These are phyloP conservation scores for Eucommia ulmoides DNA, from an alignment of 257 asterid species.

Conservation along the genomic window DNA sequence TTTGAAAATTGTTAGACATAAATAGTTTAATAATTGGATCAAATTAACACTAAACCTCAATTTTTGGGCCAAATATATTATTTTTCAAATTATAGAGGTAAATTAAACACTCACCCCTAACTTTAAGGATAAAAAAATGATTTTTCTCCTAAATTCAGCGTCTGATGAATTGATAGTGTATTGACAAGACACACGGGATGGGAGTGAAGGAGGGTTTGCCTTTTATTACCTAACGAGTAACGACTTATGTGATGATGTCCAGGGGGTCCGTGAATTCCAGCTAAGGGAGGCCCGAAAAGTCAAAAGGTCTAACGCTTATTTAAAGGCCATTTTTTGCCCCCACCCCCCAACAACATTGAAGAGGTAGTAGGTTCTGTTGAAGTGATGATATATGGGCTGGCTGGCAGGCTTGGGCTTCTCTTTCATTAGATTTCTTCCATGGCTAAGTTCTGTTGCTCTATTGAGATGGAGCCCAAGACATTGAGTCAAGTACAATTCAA, in stretches of 20 bases:
- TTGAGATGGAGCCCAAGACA: constrained; percentile 73
- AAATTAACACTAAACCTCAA: too few relatives aligned
- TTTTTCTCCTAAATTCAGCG: too few relatives aligned
- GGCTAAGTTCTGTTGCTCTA: constrained; percentile 61
- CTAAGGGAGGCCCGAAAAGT: background rate
- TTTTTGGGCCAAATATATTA: too few relatives aligned
- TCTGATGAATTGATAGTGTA: too few relatives aligned
- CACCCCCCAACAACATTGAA: too few relatives aligned
- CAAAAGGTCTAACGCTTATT: background rate
- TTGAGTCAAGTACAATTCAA: constrained; percentile 44
- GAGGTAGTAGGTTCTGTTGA: background rate
- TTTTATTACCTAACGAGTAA: constrained; percentile 17
- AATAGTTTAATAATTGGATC: too few relatives aligned
- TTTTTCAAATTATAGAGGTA: too few relatives aligned
- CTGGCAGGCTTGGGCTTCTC: constrained; percentile 5
- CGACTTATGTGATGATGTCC: constrained; percentile 8
- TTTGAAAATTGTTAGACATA: too few relatives aligned
- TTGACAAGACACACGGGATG: constrained; percentile 17
- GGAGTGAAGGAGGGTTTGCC: background rate
- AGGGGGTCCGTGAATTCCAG: constrained; percentile 33
- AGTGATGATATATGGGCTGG: constrained; percentile 14
- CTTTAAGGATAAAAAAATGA: too few relatives aligned
- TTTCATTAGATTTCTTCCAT: constrained; percentile 24
- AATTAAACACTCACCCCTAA: too few relatives aligned
- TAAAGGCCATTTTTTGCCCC: background rate